phyloP scores from a whole-genome alignment of 140 eudicot genomes.

The Ambrosia hybrid region DNA sequence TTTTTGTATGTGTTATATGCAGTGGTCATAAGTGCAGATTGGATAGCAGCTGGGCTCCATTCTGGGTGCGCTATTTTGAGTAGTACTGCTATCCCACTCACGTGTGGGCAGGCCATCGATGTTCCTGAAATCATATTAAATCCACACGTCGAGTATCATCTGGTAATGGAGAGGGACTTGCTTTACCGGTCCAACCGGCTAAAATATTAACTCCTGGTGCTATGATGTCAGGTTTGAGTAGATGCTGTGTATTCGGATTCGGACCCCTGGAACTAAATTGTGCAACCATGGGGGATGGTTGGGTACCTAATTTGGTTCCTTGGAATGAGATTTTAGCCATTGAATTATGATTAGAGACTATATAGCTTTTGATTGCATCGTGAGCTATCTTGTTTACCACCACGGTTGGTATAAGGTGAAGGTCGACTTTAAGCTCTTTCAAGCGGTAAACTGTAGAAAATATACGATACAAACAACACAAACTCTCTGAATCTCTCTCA shows the following conservation, averaged over 20 bases:
- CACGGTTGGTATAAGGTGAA: neutral
- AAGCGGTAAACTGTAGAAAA: no score
- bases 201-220: slow-evolving; percentile 55
- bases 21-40: slow-evolving; percentile 51
- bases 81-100: slow-evolving; percentile 40
- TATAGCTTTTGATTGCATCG: slow-evolving; percentile 45
- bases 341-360: slow-evolving; percentile 29
- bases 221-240: slow-evolving; percentile 55
- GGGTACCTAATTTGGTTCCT: slow-evolving; percentile 32
- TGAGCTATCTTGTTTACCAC: no score
- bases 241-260: slow-evolving; percentile 23
- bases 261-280: slow-evolving; percentile 58
- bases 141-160: slow-evolving; percentile 11
- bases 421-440: slow-evolving; percentile 20
- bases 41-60: slow-evolving; percentile 57
- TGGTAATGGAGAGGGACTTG: neutral
- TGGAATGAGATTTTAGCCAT: slow-evolving; percentile 28
- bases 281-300: slow-evolving; percentile 44
- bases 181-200: slow-evolving; percentile 37
- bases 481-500: no score
- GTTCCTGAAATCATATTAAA: slow-evolving; percentile 49
- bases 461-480: no score
- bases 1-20: slow-evolving; percentile 30
- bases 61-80: slow-evolving; percentile 43
- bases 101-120: slow-evolving; percentile 35